Evolutionary conservation across 345 rosid genomes (phyloP), one percentile per base, ranked within the genome.

Genomic region (Litchi chinensis): DNA sequence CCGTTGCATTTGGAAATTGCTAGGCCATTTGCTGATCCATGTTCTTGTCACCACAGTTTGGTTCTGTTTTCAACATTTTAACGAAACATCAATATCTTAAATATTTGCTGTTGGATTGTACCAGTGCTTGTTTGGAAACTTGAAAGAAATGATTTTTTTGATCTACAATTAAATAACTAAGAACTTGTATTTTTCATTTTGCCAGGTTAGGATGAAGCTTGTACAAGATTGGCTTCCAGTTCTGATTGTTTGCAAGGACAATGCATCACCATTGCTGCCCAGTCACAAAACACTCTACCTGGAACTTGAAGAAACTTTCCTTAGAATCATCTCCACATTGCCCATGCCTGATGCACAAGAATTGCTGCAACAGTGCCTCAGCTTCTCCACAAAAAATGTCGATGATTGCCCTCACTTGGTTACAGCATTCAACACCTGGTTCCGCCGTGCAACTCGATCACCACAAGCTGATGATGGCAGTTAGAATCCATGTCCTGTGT

Each of bases 171-270:
- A 5, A 54, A 10, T 46, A 9, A 77, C 54, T 57, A 24, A 77
- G 8, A 41, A 52, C n/a, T 19, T 39, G 37, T 43, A 18, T 21
- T 52, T 70, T 28, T 50, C 21, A 26, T 37, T 46, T 11, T 78
- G 81, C 70, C 88, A 91, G 93, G 90, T 91, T 40, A 87, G 95
- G 83, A 87, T 78, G 86, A 89, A 83, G 83, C 89, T 91, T 73
- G 90, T 91, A 40, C 86, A 83, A 77, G 87, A 86, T 68, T 92
- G 95, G 95, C 91, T 92, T 69, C 95, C 95, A 40, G 92, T 92
- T 81, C 88, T 92, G 81, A 86, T 84, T 15, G 87, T 84, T 32
- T 92, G 93, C 89, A 92, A 81, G 80, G 90, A 84, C 80, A 78
- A 71, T 24, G 80, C 79, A 26, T 84, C 87, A 0, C 88, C 92